Evolutionary conservation across 345 rosid species (phyloP).

Genomic region (Litchi chinensis): DNA sequence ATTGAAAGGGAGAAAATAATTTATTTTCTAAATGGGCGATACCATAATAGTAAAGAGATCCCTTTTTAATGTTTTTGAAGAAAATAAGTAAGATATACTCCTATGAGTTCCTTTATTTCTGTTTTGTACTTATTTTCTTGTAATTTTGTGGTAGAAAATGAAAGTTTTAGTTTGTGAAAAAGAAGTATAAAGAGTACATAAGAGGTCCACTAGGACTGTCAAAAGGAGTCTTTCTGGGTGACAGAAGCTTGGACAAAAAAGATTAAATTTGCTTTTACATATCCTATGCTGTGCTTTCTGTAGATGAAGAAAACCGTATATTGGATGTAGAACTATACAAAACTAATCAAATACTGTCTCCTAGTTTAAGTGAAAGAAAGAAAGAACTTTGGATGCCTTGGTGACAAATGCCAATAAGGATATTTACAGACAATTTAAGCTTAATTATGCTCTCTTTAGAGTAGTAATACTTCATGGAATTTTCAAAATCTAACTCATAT

Average conservation of each 20-base stretch:
- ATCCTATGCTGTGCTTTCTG: background rate
- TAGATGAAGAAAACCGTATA: too few relatives aligned
- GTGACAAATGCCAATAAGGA: background rate
- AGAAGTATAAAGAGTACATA: background rate
- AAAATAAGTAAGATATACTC: background rate
- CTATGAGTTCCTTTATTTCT: background rate
- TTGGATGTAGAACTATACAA: background rate
- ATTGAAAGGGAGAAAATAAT: too few relatives aligned
- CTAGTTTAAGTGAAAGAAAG: background rate
- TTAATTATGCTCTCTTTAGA: slow-evolving; percentile 1
- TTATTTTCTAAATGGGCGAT: too few relatives aligned
- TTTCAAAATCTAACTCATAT: background rate
- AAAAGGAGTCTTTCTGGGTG: background rate
- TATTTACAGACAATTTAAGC: background rate
- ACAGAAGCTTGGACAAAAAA: background rate
- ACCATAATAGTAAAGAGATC: too few relatives aligned
- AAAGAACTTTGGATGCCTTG: background rate
- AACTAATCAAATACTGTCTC: background rate
- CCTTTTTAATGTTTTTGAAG: background rate
- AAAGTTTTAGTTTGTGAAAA: background rate
- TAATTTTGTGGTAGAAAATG: background rate
- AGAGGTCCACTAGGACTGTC: background rate
- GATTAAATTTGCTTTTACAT: background rate
- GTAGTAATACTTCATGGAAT: background rate
- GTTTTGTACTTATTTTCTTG: background rate